phyloP scores from a whole-genome alignment of 1,139 yeast genomes.

The Ogataea hybrid region DNA sequence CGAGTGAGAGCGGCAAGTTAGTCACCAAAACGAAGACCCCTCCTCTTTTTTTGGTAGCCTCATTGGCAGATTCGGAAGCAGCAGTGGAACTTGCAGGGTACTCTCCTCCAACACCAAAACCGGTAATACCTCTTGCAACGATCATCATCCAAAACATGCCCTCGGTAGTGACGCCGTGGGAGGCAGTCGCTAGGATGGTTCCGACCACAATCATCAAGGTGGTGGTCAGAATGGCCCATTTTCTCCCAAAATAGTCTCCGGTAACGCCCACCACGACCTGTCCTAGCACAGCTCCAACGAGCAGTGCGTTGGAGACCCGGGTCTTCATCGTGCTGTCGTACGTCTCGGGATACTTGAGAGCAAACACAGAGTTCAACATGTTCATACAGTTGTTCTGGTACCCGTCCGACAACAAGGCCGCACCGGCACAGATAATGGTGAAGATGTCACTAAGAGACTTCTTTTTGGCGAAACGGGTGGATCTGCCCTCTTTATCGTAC shows the following conservation, averaged over 20 bases:
- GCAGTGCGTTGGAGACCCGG: conserved; percentile 55
- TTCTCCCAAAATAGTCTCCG: conserved; percentile 57
- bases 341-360: conserved; percentile 42
- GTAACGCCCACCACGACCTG: conserved; percentile 53
- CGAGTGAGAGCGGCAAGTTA: conserved; percentile 68
- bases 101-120: conserved; percentile 58
- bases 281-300: conserved; percentile 60
- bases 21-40: conserved; percentile 64
- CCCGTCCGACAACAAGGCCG: conserved; percentile 61
- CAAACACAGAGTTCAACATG: conserved; percentile 52
- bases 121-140: conserved; percentile 50
- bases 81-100: conserved; percentile 55
- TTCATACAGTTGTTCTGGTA: conserved; percentile 64
- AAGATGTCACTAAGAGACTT: conserved; percentile 33
- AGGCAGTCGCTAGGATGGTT: conserved; percentile 53
- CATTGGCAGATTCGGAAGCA: conserved; percentile 56
- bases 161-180: conserved; percentile 43
- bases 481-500: conserved; percentile 20
- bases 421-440: conserved; percentile 52
- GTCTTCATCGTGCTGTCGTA: conserved; percentile 48
- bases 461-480: conserved; percentile 16
- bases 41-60: conserved; percentile 59
- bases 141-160: conserved; percentile 67
- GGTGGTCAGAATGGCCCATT: conserved; percentile 55
- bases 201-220: conserved; percentile 55